phyloP scores from a whole-genome alignment of 2,329 filamentous ascomycete genomes.

The Juglanconis juglandina region DNA sequence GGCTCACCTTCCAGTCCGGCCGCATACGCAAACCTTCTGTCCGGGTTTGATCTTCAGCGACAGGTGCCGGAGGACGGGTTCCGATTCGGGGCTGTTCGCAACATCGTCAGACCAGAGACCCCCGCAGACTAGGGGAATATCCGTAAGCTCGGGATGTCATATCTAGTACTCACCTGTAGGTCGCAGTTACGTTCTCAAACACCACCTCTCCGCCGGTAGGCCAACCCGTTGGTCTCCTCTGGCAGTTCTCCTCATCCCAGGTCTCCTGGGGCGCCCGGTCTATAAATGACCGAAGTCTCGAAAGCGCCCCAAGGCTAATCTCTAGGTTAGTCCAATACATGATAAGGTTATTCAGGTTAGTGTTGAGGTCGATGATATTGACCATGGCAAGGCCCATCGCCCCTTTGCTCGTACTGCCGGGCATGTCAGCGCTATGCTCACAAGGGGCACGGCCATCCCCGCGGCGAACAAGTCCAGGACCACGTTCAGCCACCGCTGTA shows the following conservation, averaged over 20 bases:
- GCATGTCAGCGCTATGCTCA: neutral
- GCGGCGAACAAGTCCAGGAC: neutral
- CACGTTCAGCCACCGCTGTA: neutral
- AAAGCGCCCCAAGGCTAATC: neutral
- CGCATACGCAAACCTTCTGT: constrained; percentile 48
- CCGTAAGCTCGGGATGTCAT: no score
- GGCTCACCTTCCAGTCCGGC: constrained; percentile 39
- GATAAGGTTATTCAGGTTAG: constrained; percentile 21
- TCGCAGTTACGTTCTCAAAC: constrained; percentile 25
- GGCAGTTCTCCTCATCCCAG: neutral
- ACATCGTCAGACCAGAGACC: no score
- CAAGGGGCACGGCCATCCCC: neutral
- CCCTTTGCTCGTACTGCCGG: neutral
- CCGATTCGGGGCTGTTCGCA: no score
- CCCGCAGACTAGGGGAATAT: no score
- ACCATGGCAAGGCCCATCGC: neutral
- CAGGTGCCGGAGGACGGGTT: no score
- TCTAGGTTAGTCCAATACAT: neutral
- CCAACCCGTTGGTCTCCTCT: constrained; percentile 28
- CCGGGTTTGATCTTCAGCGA: constrained; percentile 25
- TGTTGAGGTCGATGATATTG: neutral
- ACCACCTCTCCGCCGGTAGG: constrained; percentile 46
- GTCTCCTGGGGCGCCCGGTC: neutral
- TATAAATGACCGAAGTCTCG: neutral
- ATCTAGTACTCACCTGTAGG: no score